Evolutionary conservation across 306 rosid genomes (phyloP).

Genomic region (Casuarina glauca): DNA sequence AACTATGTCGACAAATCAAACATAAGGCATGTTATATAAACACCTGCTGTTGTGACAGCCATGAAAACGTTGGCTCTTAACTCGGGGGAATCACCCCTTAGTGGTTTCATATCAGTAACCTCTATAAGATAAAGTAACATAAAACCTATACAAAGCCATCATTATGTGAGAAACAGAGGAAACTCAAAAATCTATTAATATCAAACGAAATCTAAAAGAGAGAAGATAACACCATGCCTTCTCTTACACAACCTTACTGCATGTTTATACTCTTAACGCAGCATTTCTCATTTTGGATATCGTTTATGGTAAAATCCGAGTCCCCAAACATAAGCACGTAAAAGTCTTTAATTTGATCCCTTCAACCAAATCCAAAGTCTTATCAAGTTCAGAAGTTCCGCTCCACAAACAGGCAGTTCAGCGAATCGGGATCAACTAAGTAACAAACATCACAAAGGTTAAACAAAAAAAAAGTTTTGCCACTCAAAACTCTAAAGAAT

Average conservation of each 20-base stretch:
- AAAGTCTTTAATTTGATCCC: not conserved
- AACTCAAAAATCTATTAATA: too few relatives aligned
- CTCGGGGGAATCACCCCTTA: too few relatives aligned
- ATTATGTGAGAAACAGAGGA: too few relatives aligned
- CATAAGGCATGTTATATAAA: too few relatives aligned
- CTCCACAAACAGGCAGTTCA: not conserved
- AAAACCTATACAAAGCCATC: too few relatives aligned
- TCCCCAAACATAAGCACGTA: not conserved
- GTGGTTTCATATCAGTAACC: too few relatives aligned
- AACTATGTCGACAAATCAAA: not conserved
- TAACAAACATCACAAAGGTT: not conserved
- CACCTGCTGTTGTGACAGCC: not conserved
- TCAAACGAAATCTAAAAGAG: not conserved
- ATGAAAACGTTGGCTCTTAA: not conserved
- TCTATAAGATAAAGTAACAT: too few relatives aligned
- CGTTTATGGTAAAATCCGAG: not conserved
- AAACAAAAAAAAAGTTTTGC: not conserved
- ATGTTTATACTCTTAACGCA: not conserved
- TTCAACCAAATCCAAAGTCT: not conserved
- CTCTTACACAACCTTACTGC: not conserved
- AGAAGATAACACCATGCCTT: not conserved
- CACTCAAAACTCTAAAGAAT: not conserved
- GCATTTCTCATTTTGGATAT: not conserved
- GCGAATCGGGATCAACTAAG: not conserved
- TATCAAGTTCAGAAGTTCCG: not conserved